These are phyloP conservation scores for Cicer chorassanicum DNA, from an alignment of 306 rosid genomes.

Conservation along the genomic window DNA sequence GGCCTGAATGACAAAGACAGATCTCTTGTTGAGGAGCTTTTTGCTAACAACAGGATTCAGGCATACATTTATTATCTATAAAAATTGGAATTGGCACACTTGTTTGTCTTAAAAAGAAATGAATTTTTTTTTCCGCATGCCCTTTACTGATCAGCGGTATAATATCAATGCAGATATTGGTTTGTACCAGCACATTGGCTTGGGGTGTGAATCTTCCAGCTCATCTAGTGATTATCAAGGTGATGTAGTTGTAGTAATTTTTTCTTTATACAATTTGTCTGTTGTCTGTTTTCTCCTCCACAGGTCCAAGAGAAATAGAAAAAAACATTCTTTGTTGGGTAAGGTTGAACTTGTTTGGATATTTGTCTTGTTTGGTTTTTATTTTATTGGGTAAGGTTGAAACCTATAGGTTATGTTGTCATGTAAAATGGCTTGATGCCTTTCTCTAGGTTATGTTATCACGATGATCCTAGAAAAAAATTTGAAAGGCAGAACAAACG, in stretches of 20 bases:
- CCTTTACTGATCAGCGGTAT: slow-evolving; percentile 33
- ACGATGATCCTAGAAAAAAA: too few relatives aligned
- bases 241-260: slow-evolving; percentile 41
- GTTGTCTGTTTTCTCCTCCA: slow-evolving; percentile 33
- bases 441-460: too few relatives aligned
- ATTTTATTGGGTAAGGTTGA: neutral
- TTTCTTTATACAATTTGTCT: slow-evolving; percentile 25
- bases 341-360: neutral
- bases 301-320: neutral
- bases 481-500: too few relatives aligned
- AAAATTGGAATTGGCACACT: slow-evolving; percentile 5
- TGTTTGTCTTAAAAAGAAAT: neutral
- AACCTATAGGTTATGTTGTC: too few relatives aligned
- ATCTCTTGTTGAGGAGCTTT: slow-evolving; percentile 92
- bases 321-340: neutral
- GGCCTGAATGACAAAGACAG: slow-evolving; percentile 95
- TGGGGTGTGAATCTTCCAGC: slow-evolving; percentile 99
- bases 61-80: slow-evolving; percentile 56
- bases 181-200: slow-evolving; percentile 97
- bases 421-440: too few relatives aligned
- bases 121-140: neutral
- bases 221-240: slow-evolving; percentile 97
- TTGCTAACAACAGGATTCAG: slow-evolving; percentile 95
- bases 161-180: slow-evolving; percentile 65
- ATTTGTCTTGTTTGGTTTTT: slow-evolving; percentile 11